These are phyloP conservation scores for Lathyrus oleraceus DNA, from an alignment of 306 rosid genomes.

Conservation along the genomic window DNA sequence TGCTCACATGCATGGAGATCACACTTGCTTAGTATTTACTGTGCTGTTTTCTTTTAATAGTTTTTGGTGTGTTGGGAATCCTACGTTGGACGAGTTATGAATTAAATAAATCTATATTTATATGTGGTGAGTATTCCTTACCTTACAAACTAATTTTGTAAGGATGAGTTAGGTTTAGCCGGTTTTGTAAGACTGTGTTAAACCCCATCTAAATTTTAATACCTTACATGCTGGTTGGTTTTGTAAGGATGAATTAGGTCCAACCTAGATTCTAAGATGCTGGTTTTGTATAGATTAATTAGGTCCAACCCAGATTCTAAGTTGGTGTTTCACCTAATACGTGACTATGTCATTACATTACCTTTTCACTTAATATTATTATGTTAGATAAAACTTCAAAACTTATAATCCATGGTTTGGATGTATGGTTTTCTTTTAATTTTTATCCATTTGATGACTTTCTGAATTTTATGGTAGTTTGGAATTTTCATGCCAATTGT, in stretches of 20 bases:
- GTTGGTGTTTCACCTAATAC: constrained; percentile 7
- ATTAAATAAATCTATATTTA: not conserved
- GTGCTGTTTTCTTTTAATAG: not conserved
- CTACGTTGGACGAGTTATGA: not conserved
- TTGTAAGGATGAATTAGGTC: no score
- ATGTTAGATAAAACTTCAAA: constrained; percentile 15
- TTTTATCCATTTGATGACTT: constrained; percentile 3
- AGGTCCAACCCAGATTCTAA: not conserved
- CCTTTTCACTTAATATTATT: not conserved
- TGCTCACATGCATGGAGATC: constrained; percentile 5
- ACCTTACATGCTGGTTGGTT: no score
- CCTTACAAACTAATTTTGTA: not conserved
- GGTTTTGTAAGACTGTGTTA: not conserved
- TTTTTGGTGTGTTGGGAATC: not conserved
- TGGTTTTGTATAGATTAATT: not conserved
- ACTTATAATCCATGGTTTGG: constrained; percentile 14
- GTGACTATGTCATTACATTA: constrained; percentile 24
- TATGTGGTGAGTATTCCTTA: not conserved
- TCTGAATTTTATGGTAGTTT: constrained; percentile 18
- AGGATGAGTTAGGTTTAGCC: no score
- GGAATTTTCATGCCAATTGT: constrained; percentile 21
- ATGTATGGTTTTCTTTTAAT: not conserved
- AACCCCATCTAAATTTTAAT: not conserved
- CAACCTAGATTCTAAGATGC: no score
- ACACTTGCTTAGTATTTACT: not conserved